Conservation (phyloP, 2,329 filamentous ascomycete species). For the Aspergillus uvarum region DNA sequence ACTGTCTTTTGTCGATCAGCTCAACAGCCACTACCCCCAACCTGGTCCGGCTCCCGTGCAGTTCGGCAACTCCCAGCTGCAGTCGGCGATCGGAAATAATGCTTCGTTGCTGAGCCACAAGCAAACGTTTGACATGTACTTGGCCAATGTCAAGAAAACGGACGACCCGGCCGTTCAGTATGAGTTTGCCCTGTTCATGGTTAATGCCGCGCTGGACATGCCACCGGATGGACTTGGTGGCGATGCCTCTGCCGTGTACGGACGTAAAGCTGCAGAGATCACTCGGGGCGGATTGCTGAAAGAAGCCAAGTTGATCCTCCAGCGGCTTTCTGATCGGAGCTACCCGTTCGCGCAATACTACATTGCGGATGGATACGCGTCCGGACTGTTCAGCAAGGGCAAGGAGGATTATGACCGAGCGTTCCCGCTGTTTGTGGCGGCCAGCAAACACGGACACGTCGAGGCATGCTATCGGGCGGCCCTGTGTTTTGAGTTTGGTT, state of each 20-base stretch:
- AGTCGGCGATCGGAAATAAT: conserved; percentile 78
- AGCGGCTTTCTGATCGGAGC: conserved; percentile 78
- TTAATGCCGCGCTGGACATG: conserved; percentile 82
- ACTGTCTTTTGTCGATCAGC: conserved; percentile 60
- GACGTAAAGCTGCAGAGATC: conserved; percentile 38
- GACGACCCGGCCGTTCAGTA: conserved; percentile 88
- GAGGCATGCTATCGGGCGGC: conserved; percentile 93
- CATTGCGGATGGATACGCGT: conserved; percentile 88
- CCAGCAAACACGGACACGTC: conserved; percentile 94
- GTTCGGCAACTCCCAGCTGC: conserved; percentile 78
- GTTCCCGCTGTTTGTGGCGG: conserved; percentile 87
- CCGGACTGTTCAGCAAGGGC: conserved; percentile 91
- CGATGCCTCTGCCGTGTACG: conserved; percentile 21
- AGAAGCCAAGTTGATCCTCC: conserved; percentile 86
- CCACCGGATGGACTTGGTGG: conserved; percentile 52
- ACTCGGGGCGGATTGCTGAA: conserved; percentile 68
- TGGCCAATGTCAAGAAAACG: conserved; percentile 95
- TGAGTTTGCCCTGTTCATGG: conserved; percentile 92
- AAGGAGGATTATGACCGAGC: conserved; percentile 89
- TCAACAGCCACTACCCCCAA: conserved; percentile 75
- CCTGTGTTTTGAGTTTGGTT: conserved; percentile 96
- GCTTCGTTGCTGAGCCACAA: conserved; percentile 86
- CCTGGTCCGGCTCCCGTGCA: conserved; percentile 63
- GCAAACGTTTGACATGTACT: conserved; percentile 97
- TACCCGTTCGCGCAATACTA: conserved; percentile 99